Evolutionary conservation across 305 asterid genomes (phyloP), one percentile per base, ranked within the genome.

Genomic region (Fraxinus albicans): DNA sequence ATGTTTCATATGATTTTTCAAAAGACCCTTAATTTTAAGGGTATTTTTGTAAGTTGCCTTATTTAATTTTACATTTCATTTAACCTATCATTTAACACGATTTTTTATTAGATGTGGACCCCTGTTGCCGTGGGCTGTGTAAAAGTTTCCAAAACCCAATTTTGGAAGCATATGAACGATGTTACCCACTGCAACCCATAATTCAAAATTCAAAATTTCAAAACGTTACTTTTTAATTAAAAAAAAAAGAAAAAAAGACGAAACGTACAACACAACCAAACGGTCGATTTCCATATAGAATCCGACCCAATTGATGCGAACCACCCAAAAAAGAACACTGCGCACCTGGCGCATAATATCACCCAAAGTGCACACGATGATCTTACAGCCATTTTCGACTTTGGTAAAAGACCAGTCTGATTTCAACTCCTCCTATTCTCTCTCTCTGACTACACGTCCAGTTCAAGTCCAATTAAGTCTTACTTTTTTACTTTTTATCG

Each of bases 321-420:
- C 77, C 17, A 67, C 67, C 44, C 70, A 40, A 47, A 31, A 40
- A 38, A 38, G 2, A 53, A 83, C 79, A 38, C 74, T 36, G 77
- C 80, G 53, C 81, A 19, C 74, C 77, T 47, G 85, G 90, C 86
- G 87, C 78, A 85, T 25, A 53, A 77, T 76, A 78, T 78, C 85
- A 23, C 42, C 67, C 86, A 73, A 3, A 34, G 31, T 27, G 15
- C 13, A 65, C 58, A 8, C 73, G 35, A 25, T 78, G 33, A 25
- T 47, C 2, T 7, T 15, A 17, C 34, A 33, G 23, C 12, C 60
- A 33, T n/a, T 60, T 35, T n/a, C 63, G 5, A 70, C 77, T 86
- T 81, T 77, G 85, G 85, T 65, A 80, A 83, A 80, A 83, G 77
- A 84, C 86, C 79, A 70, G 86, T 84, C 89, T 87, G 86, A 86